phyloP scores from a whole-genome alignment of 2,329 filamentous ascomycete genomes.

The Arachnopeziza araneosa region DNA sequence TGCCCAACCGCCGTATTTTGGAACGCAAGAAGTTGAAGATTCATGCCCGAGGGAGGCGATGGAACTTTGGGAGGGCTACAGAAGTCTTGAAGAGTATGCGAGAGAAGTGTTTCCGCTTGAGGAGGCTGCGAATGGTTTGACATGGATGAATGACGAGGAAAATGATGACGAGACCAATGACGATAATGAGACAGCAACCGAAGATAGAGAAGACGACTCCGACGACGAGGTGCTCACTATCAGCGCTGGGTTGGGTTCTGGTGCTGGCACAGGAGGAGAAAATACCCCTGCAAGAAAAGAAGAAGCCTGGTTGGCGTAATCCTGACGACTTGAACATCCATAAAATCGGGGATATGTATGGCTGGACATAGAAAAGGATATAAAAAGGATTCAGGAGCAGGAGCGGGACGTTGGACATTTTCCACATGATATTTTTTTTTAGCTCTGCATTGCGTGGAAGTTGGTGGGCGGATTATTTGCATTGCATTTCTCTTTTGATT shows the following conservation, averaged over 20 bases:
- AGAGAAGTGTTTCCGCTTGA: constrained; percentile 90
- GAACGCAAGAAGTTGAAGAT: constrained; percentile 48
- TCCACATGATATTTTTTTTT: background rate
- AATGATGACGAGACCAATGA: constrained; percentile 30
- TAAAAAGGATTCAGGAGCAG: background rate
- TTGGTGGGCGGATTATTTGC: background rate
- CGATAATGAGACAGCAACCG: constrained; percentile 22
- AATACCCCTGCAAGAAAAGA: constrained; percentile 27
- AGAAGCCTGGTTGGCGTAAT: constrained; percentile 30
- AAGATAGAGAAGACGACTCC: constrained; percentile 34
- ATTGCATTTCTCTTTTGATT: background rate
- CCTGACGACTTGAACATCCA: background rate
- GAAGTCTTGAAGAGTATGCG: constrained; percentile 90
- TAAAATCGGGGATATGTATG: background rate
- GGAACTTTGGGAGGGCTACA: constrained; percentile 83
- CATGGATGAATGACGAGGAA: constrained; percentile 66
- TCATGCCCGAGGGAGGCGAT: constrained; percentile 70
- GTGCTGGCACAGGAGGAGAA: constrained; percentile 13
- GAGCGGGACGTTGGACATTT: background rate
- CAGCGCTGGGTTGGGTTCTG: constrained; percentile 14
- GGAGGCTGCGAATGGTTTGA: constrained; percentile 87
- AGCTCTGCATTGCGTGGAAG: constrained; percentile 3
- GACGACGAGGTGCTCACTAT: constrained; percentile 39
- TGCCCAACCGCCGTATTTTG: constrained; percentile 58
- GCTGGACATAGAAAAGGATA: background rate